Percentiles rank a stretch among this genome's conserved stretches.
These are phyloP conservation scores for Staphylotrichum tortipilum DNA, from an alignment of 495 filamentous ascomycete genomes.

Conservation along the genomic window DNA sequence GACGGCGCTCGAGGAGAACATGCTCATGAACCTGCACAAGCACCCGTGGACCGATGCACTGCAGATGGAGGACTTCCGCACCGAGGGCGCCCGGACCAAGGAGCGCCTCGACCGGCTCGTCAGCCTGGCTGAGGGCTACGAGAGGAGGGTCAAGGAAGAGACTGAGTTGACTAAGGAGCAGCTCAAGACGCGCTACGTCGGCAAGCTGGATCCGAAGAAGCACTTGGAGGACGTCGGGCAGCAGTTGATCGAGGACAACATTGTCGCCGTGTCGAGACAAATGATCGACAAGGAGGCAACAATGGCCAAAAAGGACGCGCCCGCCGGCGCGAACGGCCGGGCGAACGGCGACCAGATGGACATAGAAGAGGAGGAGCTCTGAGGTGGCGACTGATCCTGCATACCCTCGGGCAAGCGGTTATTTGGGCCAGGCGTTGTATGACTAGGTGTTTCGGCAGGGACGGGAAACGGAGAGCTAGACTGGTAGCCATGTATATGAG, in stretches of 20 bases:
- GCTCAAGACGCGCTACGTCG: conserved; percentile 96
- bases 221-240: conserved; percentile 95
- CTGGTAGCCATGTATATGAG: conserved; percentile 15
- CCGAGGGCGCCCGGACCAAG: conserved; percentile 73
- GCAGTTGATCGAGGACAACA: conserved; percentile 96
- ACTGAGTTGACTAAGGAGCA: conserved; percentile 94
- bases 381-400: conserved; percentile 10
- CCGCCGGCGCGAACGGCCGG: conserved; percentile 39
- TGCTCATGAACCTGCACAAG: conserved; percentile 99
- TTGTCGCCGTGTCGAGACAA: conserved; percentile 87
- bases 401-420: conserved; percentile 6
- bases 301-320: conserved; percentile 45
- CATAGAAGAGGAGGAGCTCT: conserved; percentile 42
- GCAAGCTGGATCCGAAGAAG: conserved; percentile 98
- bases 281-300: conserved; percentile 99
- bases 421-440: conserved; percentile 19
- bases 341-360: conserved; percentile 50
- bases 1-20: conserved; percentile 95
- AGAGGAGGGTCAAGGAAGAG: conserved; percentile 98
- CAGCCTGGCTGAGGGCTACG: conserved; percentile 84
- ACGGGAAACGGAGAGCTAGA: conserved; percentile 16
- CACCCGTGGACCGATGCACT: conserved; percentile 97
- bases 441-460: conserved; percentile 26
- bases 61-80: conserved; percentile 91
- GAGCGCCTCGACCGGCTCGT: conserved; percentile 83